A percentile compares a stretch with the other conserved stretches of the same genome.
phyloP scores from a whole-genome alignment of 495 filamentous ascomycete genomes.

The Staphylotrichum tortipilum region DNA sequence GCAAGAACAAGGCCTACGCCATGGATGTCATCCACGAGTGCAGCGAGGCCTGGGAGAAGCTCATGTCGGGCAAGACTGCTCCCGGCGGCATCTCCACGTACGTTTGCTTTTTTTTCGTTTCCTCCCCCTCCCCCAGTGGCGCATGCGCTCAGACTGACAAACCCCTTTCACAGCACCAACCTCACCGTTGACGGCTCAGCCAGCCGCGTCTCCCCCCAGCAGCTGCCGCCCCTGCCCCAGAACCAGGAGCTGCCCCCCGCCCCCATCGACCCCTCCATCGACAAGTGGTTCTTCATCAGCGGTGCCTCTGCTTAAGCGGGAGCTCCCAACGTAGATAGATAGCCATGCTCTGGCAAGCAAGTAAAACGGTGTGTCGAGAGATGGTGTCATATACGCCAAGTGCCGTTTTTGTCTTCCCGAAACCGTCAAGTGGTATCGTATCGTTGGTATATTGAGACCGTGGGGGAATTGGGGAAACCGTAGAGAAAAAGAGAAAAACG shows the following conservation, averaged over 20 bases:
- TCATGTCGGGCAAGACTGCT: slow-evolving; percentile 79
- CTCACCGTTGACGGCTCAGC: slow-evolving; percentile 59
- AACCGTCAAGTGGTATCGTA: too few relatives aligned
- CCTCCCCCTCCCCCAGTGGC: not conserved
- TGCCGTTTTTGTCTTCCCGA: too few relatives aligned
- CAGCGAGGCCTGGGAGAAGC: slow-evolving; percentile 90
- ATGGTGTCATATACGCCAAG: too few relatives aligned
- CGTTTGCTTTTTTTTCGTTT: slow-evolving; percentile 28
- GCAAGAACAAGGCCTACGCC: slow-evolving; percentile 99
- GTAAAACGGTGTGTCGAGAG: not conserved
- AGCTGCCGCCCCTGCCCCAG: slow-evolving; percentile 63
- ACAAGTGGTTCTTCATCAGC: slow-evolving; percentile 99
- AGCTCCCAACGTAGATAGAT: too few relatives aligned
- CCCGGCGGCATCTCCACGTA: slow-evolving; percentile 74
- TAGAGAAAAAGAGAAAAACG: too few relatives aligned
- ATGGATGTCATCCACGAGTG: slow-evolving; percentile 92
- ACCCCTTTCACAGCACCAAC: slow-evolving; percentile 63
- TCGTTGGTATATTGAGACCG: too few relatives aligned
- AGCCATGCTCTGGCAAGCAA: not conserved
- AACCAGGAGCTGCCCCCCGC: slow-evolving; percentile 72
- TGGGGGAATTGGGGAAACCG: too few relatives aligned
- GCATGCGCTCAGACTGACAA: slow-evolving; percentile 2
- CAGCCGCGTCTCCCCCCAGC: slow-evolving; percentile 52
- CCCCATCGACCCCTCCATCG: slow-evolving; percentile 89
- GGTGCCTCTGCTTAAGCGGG: slow-evolving; percentile 90